Evolutionary conservation across 139 green algal species (phyloP), one percentile per base, ranked within the genome.

Genomic region (Nannochloris sp.): DNA sequence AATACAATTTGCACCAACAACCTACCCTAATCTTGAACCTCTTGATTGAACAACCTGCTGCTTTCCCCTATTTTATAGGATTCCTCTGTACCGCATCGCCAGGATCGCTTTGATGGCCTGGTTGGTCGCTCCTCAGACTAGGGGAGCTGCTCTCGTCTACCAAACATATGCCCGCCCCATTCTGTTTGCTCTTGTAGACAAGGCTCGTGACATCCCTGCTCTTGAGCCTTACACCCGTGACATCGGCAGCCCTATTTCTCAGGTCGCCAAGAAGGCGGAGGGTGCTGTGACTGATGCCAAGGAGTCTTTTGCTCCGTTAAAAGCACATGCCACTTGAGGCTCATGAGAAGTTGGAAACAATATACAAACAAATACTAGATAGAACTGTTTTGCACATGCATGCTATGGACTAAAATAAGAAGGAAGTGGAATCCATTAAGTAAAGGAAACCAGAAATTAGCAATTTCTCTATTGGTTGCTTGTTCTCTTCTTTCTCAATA

Each of bases 61-160:
- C 37, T 45, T 45, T 45, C 12, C 37, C 12, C n/a, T n/a, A n/a
- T 45, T 45, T 45, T 45, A 13, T 51, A 73, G 54, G 68, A 44
- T 76, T 24, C 69, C 69, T 19, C 39, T 76, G 33, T 76, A 76
- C 63, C 24, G 38, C 10, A 3, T 76, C 15, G 4, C 65, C 3
- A 47, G 51, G 14, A 31, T 71, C 14, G 61, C 1, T 9, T 15
- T 55, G 3, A 19, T 76, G 9, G 51, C 62, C 4, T 76, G 69
- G 69, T 61, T 76, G 62, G 54, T 38, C 6, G 27, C 53, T 12
- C 69, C 69, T 4, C 61, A 76, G 37, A 61, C 51, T 23, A 54
- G 70, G 42, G 69, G 69, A 46, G 69, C 69, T 12, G 33, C 54
- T 24, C 15, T 67, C 14, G n/a, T 72, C 15, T 76, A 76, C 31